Conservation (phyloP, 2,329 filamentous ascomycete genomes). For the Beauveria medogensis region DNA sequence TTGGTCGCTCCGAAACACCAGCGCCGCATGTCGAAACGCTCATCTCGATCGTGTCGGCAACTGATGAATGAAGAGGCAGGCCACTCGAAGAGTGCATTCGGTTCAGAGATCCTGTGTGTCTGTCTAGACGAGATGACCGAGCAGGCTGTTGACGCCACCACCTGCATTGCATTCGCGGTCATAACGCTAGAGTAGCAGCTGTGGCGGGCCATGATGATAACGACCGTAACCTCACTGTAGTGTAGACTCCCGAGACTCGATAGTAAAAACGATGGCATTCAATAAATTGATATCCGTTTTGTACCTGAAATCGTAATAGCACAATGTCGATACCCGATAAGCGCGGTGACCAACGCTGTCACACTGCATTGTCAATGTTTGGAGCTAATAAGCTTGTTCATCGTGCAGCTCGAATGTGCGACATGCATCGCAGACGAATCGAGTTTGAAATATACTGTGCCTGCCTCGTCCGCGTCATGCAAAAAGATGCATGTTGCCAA, state of each 20-base stretch:
- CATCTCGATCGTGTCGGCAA: neutral
- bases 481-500: neutral
- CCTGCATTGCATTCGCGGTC: constrained; percentile 9
- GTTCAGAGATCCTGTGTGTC: neutral
- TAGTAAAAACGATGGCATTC: no score
- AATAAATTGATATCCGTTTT: neutral
- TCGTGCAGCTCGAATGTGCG: neutral
- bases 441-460: neutral
- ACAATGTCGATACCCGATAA: neutral
- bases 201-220: neutral
- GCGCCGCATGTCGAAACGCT: neutral
- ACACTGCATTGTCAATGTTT: neutral
- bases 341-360: neutral
- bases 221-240: neutral
- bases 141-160: constrained; percentile 9
- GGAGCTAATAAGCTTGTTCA: neutral
- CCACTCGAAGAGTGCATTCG: neutral
- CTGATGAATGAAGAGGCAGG: neutral
- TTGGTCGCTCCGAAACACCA: neutral
- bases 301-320: neutral
- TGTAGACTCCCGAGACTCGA: neutral
- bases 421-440: neutral
- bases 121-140: neutral
- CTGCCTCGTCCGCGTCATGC: neutral
- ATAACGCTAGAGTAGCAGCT: neutral